A percentile compares a stretch with the other conserved stretches of the same genome.
These are phyloP conservation scores for Barnettozyma pratensis DNA, from an alignment of 805 yeast genomes.

Conservation along the genomic window DNA sequence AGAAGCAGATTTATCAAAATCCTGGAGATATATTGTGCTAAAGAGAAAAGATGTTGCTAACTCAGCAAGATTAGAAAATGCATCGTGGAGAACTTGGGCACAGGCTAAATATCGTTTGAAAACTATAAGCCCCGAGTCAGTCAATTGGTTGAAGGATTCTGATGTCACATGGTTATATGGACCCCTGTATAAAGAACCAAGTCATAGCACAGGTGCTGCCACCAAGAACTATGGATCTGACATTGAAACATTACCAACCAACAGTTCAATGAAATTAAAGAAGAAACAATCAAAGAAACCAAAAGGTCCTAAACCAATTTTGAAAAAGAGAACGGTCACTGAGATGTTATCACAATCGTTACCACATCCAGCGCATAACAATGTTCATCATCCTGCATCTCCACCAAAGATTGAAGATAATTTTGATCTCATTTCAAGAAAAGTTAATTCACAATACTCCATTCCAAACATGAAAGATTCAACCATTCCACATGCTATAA, in stretches of 20 bases:
- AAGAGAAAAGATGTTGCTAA: slow-evolving; percentile 81
- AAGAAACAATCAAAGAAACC: slow-evolving; percentile 11
- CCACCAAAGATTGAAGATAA: slow-evolving; percentile 26
- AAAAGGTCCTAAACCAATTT: slow-evolving; percentile 66
- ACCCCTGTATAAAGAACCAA: slow-evolving; percentile 40
- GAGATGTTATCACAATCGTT: slow-evolving; percentile 66
- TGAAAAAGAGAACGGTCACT: slow-evolving; percentile 80
- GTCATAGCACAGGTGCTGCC: slow-evolving; percentile 2
- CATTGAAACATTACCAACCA: slow-evolving; percentile 28
- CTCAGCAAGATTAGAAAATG: slow-evolving; percentile 77
- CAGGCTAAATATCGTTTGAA: slow-evolving; percentile 72
- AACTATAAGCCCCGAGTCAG: slow-evolving; percentile 85
- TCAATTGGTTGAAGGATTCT: slow-evolving; percentile 95
- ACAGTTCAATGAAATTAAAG: slow-evolving; percentile 18
- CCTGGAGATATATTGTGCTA: slow-evolving; percentile 90
- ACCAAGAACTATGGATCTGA: slow-evolving; percentile 36
- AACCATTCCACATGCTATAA: neutral
- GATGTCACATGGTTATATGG: slow-evolving; percentile 99
- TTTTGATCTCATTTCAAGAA: slow-evolving; percentile 21
- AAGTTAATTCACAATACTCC: slow-evolving; percentile 24
- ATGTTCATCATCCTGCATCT: slow-evolving; percentile 11
- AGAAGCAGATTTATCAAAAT: slow-evolving; percentile 84
- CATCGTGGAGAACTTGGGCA: slow-evolving; percentile 98
- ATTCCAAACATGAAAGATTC: neutral
- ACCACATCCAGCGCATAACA: slow-evolving; percentile 16